Conservation (phyloP, 768 basidiomycete genomes). For the Crassisporium funariophilum region DNA sequence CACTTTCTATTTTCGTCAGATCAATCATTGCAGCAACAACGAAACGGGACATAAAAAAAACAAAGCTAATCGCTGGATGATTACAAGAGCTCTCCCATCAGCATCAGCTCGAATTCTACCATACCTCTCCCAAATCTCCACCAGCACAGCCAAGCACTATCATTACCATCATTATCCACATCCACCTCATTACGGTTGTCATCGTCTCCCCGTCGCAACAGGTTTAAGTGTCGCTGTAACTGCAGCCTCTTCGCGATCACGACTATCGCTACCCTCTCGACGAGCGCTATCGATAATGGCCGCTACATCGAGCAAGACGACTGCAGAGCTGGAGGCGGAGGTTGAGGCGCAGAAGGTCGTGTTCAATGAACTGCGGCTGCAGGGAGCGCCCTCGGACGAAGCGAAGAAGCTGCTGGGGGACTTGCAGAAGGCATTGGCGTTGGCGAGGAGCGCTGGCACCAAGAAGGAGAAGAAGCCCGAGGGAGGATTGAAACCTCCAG, state of each 20-base stretch:
- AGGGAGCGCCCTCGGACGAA: constrained; percentile 61
- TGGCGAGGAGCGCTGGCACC: constrained; percentile 42
- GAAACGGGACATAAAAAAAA: too few relatives aligned
- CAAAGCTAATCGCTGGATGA: too few relatives aligned
- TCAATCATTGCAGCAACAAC: too few relatives aligned
- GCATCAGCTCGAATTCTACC: too few relatives aligned
- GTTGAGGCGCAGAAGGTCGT: constrained; percentile 56
- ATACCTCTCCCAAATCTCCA: too few relatives aligned
- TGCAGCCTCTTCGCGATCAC: not conserved
- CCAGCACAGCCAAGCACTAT: too few relatives aligned
- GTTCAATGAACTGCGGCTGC: constrained; percentile 62
- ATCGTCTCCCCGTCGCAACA: too few relatives aligned
- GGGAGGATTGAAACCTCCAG: constrained; percentile 32
- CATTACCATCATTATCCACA: too few relatives aligned
- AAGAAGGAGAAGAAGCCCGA: constrained; percentile 39
- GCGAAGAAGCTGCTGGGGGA: constrained; percentile 72
- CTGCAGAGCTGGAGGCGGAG: constrained; percentile 46
- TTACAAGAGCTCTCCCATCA: too few relatives aligned
- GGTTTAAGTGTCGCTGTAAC: too few relatives aligned
- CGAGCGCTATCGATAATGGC: constrained; percentile 6
- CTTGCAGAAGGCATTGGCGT: constrained; percentile 58
- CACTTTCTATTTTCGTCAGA: too few relatives aligned
- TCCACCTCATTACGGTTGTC: too few relatives aligned
- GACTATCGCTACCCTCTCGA: not conserved
- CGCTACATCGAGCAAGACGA: constrained; percentile 2